Conservation (phyloP, 1,139 yeast species). For the Saccharomyces uvarum region DNA sequence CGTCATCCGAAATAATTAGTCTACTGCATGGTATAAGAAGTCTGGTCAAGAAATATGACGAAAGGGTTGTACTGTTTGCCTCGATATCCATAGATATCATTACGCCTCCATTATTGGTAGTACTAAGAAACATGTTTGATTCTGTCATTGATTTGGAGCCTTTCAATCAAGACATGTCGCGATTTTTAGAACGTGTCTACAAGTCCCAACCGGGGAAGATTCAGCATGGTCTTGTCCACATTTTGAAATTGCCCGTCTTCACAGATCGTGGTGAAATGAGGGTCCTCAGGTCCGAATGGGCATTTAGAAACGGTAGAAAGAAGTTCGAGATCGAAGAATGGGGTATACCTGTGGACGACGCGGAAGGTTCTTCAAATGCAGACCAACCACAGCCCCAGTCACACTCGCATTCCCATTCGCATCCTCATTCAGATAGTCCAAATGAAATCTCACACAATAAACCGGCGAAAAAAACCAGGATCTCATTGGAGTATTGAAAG, state of each 20-base stretch:
- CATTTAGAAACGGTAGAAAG: conserved; percentile 77
- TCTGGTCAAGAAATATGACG: conserved; percentile 42
- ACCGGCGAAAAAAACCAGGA: conserved; percentile 13
- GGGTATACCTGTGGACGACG: conserved; percentile 91
- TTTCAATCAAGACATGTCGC: conserved; percentile 66
- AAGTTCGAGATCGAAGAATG: conserved; percentile 82
- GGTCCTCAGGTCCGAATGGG: conserved; percentile 65
- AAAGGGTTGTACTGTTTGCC: conserved; percentile 43
- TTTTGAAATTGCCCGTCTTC: conserved; percentile 61
- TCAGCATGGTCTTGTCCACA: conserved; percentile 80
- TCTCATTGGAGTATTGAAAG: conserved; percentile 13
- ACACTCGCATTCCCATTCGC: conserved; percentile 22
- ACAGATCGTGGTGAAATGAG: conserved; percentile 79
- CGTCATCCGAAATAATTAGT: conserved; percentile 46
- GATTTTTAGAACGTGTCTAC: conserved; percentile 58
- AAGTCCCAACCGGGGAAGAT: conserved; percentile 56
- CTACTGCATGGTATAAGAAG: conserved; percentile 56
- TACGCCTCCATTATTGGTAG: conserved; percentile 39
- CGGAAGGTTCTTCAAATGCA: conserved; percentile 32
- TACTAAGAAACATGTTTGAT: conserved; percentile 58
- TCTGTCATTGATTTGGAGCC: conserved; percentile 73
- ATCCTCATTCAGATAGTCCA: conserved; percentile 3
- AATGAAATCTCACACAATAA: conserved; percentile 4
- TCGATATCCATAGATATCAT: conserved; percentile 65
- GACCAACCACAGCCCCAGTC: conserved; percentile 8